These are phyloP conservation scores for Monilinia laxa DNA, from an alignment of 2,329 filamentous ascomycete genomes.

Conservation along the genomic window DNA sequence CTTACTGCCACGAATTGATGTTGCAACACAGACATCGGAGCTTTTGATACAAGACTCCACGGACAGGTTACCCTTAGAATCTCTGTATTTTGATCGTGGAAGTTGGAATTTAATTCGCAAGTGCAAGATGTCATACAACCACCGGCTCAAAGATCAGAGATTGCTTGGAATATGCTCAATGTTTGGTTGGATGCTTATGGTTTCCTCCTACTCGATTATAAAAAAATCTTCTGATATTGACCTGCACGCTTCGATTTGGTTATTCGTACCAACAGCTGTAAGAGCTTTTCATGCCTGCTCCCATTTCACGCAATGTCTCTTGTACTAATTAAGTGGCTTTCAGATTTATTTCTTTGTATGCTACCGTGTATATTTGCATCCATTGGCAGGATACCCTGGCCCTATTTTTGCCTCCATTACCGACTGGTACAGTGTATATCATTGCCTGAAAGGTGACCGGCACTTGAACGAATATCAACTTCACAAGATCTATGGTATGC, in stretches of 20 bases:
- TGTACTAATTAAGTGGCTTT: not conserved
- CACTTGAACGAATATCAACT: slow-evolving; percentile 72
- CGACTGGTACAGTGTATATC: slow-evolving; percentile 66
- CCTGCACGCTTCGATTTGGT: not conserved
- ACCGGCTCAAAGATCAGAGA: not conserved
- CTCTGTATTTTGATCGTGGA: too few species aligned
- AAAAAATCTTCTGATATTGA: not conserved
- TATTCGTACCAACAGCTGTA: not conserved
- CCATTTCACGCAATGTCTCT: not conserved
- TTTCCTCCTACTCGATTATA: not conserved
- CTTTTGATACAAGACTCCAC: too few species aligned
- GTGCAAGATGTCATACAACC: not conserved
- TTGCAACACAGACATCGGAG: too few species aligned
- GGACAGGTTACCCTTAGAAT: too few species aligned
- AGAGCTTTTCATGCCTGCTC: not conserved
- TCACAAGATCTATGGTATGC: slow-evolving; percentile 68
- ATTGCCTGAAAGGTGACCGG: slow-evolving; percentile 71
- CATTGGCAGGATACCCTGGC: slow-evolving; percentile 64
- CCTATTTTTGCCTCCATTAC: slow-evolving; percentile 63
- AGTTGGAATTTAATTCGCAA: too few species aligned
- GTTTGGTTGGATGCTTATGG: not conserved
- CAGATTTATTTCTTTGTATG: slow-evolving; percentile 32
- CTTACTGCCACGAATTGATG: too few species aligned
- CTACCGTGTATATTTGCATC: slow-evolving; percentile 64
- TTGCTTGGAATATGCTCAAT: not conserved